Evolutionary conservation across 257 asterid genomes (phyloP).

Genomic region (Euphrasia confusa): DNA sequence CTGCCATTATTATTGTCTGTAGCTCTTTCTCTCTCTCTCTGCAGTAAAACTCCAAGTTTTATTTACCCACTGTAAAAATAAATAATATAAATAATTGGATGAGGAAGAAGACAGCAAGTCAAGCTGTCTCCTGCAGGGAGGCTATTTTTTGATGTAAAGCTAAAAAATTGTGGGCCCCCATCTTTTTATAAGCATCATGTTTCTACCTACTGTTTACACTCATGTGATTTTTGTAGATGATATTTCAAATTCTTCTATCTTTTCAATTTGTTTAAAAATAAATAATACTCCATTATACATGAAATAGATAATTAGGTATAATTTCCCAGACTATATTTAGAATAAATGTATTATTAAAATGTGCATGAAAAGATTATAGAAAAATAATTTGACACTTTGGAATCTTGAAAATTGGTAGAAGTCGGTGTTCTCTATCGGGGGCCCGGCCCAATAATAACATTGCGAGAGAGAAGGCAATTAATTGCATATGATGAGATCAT

Average conservation of each 20-base stretch:
- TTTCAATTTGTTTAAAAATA: not conserved
- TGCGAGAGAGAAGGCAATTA: not conserved
- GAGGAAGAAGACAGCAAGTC: constrained; percentile 37
- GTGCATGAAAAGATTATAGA: too few relatives aligned
- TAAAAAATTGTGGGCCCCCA: constrained; percentile 25
- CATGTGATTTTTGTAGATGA: constrained; percentile 26
- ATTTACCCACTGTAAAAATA: constrained; percentile 9
- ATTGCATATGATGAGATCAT: not conserved
- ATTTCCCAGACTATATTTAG: too few relatives aligned
- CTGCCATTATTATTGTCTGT: constrained; percentile 59
- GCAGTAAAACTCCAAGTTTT: constrained; percentile 17
- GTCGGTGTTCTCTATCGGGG: constrained; percentile 11
- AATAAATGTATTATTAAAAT: too few relatives aligned
- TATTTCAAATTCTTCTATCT: not conserved
- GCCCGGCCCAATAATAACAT: constrained; percentile 19
- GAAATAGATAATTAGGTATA: too few relatives aligned
- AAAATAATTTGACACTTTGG: not conserved
- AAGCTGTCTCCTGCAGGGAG: constrained; percentile 78
- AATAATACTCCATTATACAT: too few relatives aligned
- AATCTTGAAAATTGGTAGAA: constrained; percentile 22
- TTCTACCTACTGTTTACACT: constrained; percentile 21
- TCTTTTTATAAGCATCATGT: constrained; percentile 10
- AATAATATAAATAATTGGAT: constrained; percentile 1
- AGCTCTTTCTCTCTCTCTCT: constrained; percentile 11
- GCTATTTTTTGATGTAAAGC: constrained; percentile 33